Evolutionary conservation across 495 filamentous ascomycete species (phyloP).

Genomic region (Diplogelasinospora grovesii): DNA sequence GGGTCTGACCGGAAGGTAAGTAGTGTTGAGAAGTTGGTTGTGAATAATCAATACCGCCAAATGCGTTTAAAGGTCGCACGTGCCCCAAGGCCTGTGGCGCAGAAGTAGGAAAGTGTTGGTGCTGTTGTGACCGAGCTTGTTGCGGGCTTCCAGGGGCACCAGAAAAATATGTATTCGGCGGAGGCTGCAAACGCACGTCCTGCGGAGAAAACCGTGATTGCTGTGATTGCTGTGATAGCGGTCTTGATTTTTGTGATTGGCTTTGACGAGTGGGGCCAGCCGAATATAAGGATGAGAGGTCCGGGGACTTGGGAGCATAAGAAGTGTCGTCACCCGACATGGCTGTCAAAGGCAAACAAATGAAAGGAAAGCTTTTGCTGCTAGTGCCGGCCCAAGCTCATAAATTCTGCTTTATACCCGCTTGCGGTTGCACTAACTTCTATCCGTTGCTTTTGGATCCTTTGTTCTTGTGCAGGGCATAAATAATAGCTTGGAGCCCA

Average conservation of each 20-base stretch:
- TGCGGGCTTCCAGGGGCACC: conserved; percentile 10
- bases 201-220: conserved; percentile 17
- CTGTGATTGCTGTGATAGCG: conserved; percentile 19
- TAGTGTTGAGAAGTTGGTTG: conserved; percentile 1
- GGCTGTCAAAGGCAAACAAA: conserved; percentile 21
- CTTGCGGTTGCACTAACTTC: no score
- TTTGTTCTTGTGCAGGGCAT: no score
- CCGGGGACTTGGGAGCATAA: conserved; percentile 53
- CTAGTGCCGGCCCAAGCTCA: no score
- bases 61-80: neutral
- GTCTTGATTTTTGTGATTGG: conserved; percentile 19
- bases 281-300: conserved; percentile 47
- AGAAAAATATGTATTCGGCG: conserved; percentile 16
- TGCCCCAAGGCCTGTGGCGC: conserved; percentile 11
- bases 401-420: no score
- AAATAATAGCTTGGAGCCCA: no score
- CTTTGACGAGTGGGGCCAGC: conserved; percentile 20
- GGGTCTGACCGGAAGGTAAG: no score
- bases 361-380: conserved; percentile 22
- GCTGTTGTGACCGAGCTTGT: conserved; percentile 15
- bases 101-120: conserved; percentile 11
- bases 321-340: conserved; percentile 40
- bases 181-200: conserved; percentile 16
- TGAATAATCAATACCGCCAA: neutral
- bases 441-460: no score